A percentile compares a stretch with the other conserved stretches of the same genome.
Conservation (phyloP, 192 early-diverging fungal species). For the Diversispora epigaea region DNA sequence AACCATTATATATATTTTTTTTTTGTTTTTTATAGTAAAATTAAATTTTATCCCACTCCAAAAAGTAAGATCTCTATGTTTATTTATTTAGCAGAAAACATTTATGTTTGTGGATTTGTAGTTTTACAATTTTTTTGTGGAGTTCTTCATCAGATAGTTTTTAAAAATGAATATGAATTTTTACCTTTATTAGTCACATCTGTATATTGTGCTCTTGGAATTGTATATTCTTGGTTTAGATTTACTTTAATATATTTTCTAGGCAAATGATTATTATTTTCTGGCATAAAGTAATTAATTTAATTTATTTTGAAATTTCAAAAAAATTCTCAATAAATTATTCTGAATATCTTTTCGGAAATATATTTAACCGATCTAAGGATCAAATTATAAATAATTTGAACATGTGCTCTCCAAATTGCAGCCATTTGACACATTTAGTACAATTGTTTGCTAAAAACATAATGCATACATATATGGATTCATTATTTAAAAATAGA, state of each 20-base stretch:
- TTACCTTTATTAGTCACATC: constrained; percentile 80
- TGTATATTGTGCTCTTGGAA: constrained; percentile 72
- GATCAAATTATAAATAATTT: too few relatives aligned
- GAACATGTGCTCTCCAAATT: too few relatives aligned
- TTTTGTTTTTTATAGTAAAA: constrained; percentile 1
- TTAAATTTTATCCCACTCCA: background rate
- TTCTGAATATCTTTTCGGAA: too few relatives aligned
- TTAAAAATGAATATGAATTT: constrained; percentile 63
- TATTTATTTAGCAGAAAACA: constrained; percentile 44
- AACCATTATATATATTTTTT: background rate
- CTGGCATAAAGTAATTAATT: too few relatives aligned
- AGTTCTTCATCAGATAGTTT: constrained; percentile 54
- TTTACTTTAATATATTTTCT: constrained; percentile 45
- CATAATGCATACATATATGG: too few relatives aligned
- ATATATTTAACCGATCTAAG: too few relatives aligned
- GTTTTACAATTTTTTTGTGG: constrained; percentile 56
- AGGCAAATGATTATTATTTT: background rate
- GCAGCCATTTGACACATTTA: too few relatives aligned
- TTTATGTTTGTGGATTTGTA: constrained; percentile 60
- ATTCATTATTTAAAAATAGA: too few relatives aligned
- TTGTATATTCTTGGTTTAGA: constrained; percentile 68
- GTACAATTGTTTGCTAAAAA: too few relatives aligned
- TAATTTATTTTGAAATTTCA: too few relatives aligned
- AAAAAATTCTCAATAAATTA: too few relatives aligned
- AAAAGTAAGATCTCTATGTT: background rate